Base-by-base conservation (phyloP, 305 asterid species). In the Fraxinus paxiana region DNA sequence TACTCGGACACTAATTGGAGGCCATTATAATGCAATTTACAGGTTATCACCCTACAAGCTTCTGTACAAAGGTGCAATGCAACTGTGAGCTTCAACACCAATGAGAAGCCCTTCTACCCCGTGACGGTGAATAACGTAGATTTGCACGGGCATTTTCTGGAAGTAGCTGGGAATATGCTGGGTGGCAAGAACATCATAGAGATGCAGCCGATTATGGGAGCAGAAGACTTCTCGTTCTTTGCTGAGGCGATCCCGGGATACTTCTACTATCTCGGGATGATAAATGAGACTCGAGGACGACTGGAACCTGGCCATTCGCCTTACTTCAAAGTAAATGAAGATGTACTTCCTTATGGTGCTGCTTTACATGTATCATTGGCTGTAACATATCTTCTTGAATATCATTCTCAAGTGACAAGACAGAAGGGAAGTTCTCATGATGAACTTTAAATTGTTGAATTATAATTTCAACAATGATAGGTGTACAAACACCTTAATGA, bases 321-420 rank as follows among this genome's bases (percentile, higher is more conserved):
- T 0, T 46, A 65, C 73, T 90, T 81, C 33, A 81, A 61, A 78
- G 89, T 90, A 70, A 92, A 92, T 12, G 97, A 92, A 85, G 90
- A 88, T 81, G 90, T 84, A 3, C 89, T 92, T 59, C 90, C 88
- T 13, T 92, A 88, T 74, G 94, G 94, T 30, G 91, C 90, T n/a
- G 92, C 97, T 87, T 87, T 92, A 59, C 94, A 92, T 5, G 97
- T 94, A 59, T 87, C 94, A 2, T 75, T 92, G 76, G 91, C 91
- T 0, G 80, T 80, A 3, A 85, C 90, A 0, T 88, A 89, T 79
- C 89, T 92, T 30, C 85, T 85, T 17, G 82, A 84, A 3, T 20
- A 74, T 79, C 89, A 59, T 71, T 35, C 87, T 7, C 70, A 85
- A 54, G 34, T 17, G 61, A 22, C 82, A 4, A 46, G 77, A 10